These are phyloP conservation scores for Hyphopichia buzzinii DNA, from an alignment of 1,139 yeast genomes.

Conservation along the genomic window DNA sequence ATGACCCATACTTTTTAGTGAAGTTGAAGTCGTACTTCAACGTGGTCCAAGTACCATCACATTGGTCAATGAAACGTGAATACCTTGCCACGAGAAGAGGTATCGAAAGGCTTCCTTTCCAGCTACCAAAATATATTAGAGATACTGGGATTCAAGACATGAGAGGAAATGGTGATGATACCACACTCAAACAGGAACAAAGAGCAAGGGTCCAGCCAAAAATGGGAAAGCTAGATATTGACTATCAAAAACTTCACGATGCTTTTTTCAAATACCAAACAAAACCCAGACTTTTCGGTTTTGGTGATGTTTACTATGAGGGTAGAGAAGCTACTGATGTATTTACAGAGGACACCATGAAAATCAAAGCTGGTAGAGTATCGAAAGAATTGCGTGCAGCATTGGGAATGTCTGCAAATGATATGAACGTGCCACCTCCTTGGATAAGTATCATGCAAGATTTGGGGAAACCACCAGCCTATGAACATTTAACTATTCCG, in stretches of 20 bases:
- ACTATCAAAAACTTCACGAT: constrained; percentile 76
- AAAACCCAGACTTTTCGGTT: constrained; percentile 63
- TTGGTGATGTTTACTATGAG: constrained; percentile 81
- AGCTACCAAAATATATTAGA: constrained; percentile 71
- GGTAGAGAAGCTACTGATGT: constrained; percentile 64
- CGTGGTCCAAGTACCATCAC: constrained; percentile 73
- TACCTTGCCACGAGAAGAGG: constrained; percentile 73
- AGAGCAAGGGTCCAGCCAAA: constrained; percentile 89
- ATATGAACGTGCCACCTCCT: constrained; percentile 58
- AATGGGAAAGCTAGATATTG: constrained; percentile 83
- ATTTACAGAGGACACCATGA: constrained; percentile 29
- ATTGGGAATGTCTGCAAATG: constrained; percentile 61
- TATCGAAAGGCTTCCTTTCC: constrained; percentile 69
- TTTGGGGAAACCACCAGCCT: constrained; percentile 84
- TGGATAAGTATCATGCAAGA: constrained; percentile 76
- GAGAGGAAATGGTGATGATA: constrained; percentile 60
- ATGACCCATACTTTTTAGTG: constrained; percentile 68
- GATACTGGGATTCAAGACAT: constrained; percentile 88
- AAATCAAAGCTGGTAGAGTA: constrained; percentile 66
- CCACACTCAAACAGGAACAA: constrained; percentile 66
- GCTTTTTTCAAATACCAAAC: constrained; percentile 84
- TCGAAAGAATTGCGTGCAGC: constrained; percentile 63
- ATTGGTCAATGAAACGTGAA: constrained; percentile 82
- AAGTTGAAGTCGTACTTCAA: constrained; percentile 66
- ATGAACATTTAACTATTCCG: constrained; percentile 62